Conservation (phyloP, 306 rosid species). For the Lathyrus sativus region DNA sequence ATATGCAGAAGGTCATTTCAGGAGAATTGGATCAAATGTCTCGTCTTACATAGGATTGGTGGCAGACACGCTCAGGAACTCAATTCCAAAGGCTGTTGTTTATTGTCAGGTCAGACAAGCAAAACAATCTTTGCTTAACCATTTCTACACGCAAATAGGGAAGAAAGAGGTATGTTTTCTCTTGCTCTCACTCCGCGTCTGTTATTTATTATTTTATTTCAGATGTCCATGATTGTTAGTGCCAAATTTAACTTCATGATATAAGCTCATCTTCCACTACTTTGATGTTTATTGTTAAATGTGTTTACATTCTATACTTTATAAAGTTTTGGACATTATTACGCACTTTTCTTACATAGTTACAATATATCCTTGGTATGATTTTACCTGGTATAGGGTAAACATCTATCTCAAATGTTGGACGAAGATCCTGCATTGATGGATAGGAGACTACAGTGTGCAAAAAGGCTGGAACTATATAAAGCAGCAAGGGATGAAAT, state of each 20-base stretch:
- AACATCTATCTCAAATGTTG: slow-evolving; percentile 65
- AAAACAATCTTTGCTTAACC: slow-evolving; percentile 73
- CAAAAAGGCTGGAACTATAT: slow-evolving; percentile 81
- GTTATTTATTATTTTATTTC: background rate
- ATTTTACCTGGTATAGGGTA: slow-evolving; percentile 52
- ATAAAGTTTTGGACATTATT: background rate
- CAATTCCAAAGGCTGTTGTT: slow-evolving; percentile 49
- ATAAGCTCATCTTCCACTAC: background rate
- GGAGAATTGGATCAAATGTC: slow-evolving; percentile 87
- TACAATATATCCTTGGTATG: slow-evolving; percentile 4
- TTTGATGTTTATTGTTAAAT: background rate
- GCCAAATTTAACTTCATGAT: slow-evolving; percentile 13
- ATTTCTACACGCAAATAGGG: slow-evolving; percentile 78
- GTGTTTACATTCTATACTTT: background rate
- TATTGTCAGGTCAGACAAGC: slow-evolving; percentile 75
- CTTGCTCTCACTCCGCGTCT: background rate
- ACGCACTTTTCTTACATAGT: background rate
- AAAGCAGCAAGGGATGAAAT: slow-evolving; percentile 92
- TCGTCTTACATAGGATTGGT: slow-evolving; percentile 89
- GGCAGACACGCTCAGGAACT: slow-evolving; percentile 69
- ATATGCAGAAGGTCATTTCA: slow-evolving; percentile 67
- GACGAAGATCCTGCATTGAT: slow-evolving; percentile 93
- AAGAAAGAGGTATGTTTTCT: slow-evolving; percentile 77
- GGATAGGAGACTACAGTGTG: slow-evolving; percentile 89
- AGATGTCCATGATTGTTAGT: background rate